Base-by-base conservation (phyloP, 805 yeast genomes). In the Nakazawaea ishiwadae region DNA sequence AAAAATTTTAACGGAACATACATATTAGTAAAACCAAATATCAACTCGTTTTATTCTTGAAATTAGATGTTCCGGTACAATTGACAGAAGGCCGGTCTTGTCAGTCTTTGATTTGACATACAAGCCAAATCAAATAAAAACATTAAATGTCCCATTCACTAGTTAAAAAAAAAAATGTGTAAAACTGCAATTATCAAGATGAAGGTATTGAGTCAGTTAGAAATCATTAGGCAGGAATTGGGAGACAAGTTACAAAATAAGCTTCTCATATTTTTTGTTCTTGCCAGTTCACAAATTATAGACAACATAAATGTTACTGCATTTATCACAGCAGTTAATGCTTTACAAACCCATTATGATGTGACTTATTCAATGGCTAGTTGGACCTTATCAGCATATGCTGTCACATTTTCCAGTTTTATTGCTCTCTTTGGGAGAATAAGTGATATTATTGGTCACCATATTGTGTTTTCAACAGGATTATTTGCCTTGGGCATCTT, bases 371-470 rank as follows among this genome's bases (percentile, higher is more conserved):
- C 43, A 11, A 6, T 30, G 10, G 46, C 43, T 14, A 43, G 46
- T 30, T 66, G 71, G 71, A 54, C 56, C 0, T 37, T 66, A 5
- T 56, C 68, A 1, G 59, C 64, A 1, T 66, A 65, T 46, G 55
- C 66, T 2, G 44, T 66, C 16, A 59, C 68, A 0, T 50, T 64
- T 21, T 65, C 66, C n/a, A 55, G 68, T 2, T 63, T 64, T 45
- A 65, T 65, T 37, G 56, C 65, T 35, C 35, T 63, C 11, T 55
- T 59, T 37, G 70, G 71, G 11, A 59, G 65, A 35, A 23, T 63
- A 4, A 59, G 59, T 5, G 70, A 65, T 46, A 51, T 61, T 12
- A 30, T 64, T 5, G 70, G 70, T 19, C 59, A 58, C 20, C 52
- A 56, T 9, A 21, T 36, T 10, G 47, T 61, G 4, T 60, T 55